A percentile compares a stretch with the other conserved stretches of the same genome.
These are phyloP conservation scores for Babesia microti DNA, from an alignment of 169 alveolate species.

Conservation along the genomic window DNA sequence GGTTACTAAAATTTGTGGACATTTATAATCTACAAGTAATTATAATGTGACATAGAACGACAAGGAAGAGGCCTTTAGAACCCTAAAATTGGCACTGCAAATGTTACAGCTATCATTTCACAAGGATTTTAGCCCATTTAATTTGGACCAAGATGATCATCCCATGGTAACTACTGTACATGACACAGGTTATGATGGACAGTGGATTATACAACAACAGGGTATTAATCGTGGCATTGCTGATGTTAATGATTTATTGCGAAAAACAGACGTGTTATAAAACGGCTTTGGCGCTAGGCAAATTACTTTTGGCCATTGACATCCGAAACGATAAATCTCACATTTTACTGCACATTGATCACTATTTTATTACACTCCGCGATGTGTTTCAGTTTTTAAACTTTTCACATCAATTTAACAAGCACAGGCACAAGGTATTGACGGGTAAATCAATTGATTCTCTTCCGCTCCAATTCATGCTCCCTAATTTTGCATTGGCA, in stretches of 20 bases:
- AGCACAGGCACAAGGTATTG: no score
- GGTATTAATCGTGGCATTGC: slow-evolving; percentile 18
- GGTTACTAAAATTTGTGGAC: no score
- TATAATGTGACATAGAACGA: no score
- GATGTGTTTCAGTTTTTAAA: background rate
- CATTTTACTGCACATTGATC: slow-evolving; percentile 33
- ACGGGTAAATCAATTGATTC: slow-evolving; percentile 2
- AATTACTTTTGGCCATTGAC: slow-evolving; percentile 33
- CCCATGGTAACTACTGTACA: slow-evolving; percentile 11
- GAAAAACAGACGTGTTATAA: slow-evolving; percentile 38
- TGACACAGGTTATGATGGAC: slow-evolving; percentile 21
- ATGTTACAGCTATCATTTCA: slow-evolving; percentile 24
- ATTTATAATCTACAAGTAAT: no score
- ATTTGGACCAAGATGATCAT: slow-evolving; percentile 3
- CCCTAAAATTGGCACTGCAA: slow-evolving; percentile 6
- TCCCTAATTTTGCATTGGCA: slow-evolving; percentile 35
- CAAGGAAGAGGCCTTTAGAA: slow-evolving; percentile 32
- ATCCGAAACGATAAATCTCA: slow-evolving; percentile 25
- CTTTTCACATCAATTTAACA: no score
- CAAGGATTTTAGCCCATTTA: slow-evolving; percentile 15
- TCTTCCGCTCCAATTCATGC: slow-evolving; percentile 16
- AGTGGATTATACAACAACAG: slow-evolving; percentile 7
- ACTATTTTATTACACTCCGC: slow-evolving; percentile 9
- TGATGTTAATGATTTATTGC: slow-evolving; percentile 35
- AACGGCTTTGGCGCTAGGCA: slow-evolving; percentile 25